A percentile compares a stretch with the other conserved stretches of the same genome.
Evolutionary conservation across 2,329 filamentous ascomycete genomes (phyloP).

Genomic region (Ilyonectria robusta): DNA sequence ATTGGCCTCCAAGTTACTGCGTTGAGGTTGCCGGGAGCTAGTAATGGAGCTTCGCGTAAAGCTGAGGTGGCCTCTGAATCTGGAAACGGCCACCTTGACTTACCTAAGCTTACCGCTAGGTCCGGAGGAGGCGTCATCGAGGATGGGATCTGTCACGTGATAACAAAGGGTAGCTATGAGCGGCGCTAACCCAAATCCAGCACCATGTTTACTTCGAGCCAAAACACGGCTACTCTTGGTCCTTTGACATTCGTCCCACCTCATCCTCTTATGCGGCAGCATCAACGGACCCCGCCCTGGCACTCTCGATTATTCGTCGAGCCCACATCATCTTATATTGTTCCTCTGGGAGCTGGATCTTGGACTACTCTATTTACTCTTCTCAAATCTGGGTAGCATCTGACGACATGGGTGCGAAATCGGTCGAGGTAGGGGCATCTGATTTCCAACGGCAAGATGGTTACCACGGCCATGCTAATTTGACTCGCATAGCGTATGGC

Average conservation of each 20-base stretch:
- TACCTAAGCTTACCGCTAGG: slow-evolving; percentile 41
- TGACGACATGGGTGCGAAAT: slow-evolving; percentile 46
- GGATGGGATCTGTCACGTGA: slow-evolving; percentile 37
- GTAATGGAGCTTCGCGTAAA: slow-evolving; percentile 46
- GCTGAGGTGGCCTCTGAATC: slow-evolving; percentile 54
- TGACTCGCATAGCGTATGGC: slow-evolving; percentile 57
- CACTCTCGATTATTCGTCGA: slow-evolving; percentile 17
- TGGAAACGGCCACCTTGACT: slow-evolving; percentile 26
- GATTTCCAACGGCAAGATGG: not conserved
- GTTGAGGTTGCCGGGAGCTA: slow-evolving; percentile 12
- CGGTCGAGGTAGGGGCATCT: slow-evolving; percentile 46
- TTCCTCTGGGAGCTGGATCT: not conserved
- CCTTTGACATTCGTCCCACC: slow-evolving; percentile 25
- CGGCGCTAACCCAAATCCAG: slow-evolving; percentile 43
- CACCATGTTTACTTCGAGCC: slow-evolving; percentile 51
- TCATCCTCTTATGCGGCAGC: slow-evolving; percentile 28
- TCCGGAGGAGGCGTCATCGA: slow-evolving; percentile 4
- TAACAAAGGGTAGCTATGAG: not conserved
- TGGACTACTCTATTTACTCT: not conserved
- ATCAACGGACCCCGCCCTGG: slow-evolving; percentile 24
- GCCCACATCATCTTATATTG: slow-evolving; percentile 14
- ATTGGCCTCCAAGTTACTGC: slow-evolving; percentile 42
- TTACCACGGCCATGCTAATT: slow-evolving; percentile 40
- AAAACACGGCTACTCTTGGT: slow-evolving; percentile 44
- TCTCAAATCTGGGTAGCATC: not conserved